These are phyloP conservation scores for Psidium friedrichsthalianum DNA, from an alignment of 345 rosid genomes.

Conservation along the genomic window DNA sequence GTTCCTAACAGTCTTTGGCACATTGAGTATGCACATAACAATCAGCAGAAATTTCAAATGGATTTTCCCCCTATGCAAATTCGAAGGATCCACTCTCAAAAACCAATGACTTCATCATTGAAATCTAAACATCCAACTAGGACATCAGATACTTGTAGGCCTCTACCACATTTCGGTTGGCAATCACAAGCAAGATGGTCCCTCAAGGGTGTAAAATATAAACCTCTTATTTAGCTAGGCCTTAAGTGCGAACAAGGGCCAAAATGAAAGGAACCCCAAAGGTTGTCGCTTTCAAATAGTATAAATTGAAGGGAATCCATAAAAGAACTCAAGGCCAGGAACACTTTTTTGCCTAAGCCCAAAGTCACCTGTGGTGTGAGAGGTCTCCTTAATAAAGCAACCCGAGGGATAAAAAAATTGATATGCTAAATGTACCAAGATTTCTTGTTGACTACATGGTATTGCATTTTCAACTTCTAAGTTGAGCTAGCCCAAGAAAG, in stretches of 20 bases:
- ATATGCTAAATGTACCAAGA: background rate
- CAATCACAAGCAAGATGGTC: background rate
- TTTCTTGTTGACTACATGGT: background rate
- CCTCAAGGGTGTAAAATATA: background rate
- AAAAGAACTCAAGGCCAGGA: background rate
- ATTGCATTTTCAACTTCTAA: background rate
- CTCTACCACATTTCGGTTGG: rapidly evolving
- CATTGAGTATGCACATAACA: background rate
- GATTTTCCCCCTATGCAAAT: background rate
- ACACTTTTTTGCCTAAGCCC: background rate
- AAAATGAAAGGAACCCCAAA: background rate
- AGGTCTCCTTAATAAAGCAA: background rate
- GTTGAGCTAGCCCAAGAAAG: background rate
- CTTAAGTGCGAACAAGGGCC: background rate
- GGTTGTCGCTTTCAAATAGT: background rate
- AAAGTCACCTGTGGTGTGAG: background rate
- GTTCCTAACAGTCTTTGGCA: background rate
- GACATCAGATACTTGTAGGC: background rate
- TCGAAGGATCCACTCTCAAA: background rate
- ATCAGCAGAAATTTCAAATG: background rate
- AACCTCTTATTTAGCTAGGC: background rate
- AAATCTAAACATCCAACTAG: background rate
- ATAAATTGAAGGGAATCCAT: background rate
- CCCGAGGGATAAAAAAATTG: background rate
- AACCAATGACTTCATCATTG: background rate